phyloP scores from a whole-genome alignment of 2,329 filamentous ascomycete genomes.

The Diplodia seriata region DNA sequence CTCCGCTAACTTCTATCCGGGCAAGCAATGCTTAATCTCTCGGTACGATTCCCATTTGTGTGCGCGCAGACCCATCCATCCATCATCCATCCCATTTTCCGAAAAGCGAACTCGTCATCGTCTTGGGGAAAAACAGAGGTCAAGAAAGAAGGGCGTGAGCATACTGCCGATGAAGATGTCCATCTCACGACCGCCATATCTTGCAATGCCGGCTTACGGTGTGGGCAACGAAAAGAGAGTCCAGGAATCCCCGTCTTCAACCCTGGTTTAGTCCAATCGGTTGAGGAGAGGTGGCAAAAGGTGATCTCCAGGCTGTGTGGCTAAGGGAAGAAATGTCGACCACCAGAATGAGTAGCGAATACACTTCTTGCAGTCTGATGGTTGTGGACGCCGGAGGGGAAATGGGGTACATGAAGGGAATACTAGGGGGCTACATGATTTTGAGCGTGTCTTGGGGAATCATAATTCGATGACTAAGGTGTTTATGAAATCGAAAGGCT shows the following conservation, averaged over 20 bases:
- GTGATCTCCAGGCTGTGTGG: not conserved
- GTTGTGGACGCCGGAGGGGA: conserved; percentile 3
- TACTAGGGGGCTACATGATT: conserved; percentile 17
- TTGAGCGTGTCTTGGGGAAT: conserved; percentile 22
- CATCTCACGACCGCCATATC: not conserved
- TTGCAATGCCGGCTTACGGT: not conserved
- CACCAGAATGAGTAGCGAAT: conserved; percentile 6
- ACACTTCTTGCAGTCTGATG: conserved; percentile 21
- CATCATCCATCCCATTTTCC: conserved; percentile 16
- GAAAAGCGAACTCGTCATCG: conserved; percentile 1
- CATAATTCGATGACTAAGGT: conserved; percentile 28
- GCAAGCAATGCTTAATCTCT: conserved; percentile 6
- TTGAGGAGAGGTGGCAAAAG: not conserved
- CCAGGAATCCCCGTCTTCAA: not conserved
- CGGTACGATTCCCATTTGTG: not conserved
- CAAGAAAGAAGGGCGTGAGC: not conserved
- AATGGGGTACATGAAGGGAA: conserved; percentile 21
- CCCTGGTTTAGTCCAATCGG: not conserved
- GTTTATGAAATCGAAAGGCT: conserved; percentile 16
- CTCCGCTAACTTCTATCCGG: conserved; percentile 15
- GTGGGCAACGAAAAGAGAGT: not conserved
- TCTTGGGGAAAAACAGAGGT: conserved; percentile 1
- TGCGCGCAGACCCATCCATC: conserved; percentile 5
- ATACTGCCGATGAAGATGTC: not conserved
- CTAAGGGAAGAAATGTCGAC: not conserved